Base-by-base conservation (phyloP, 805 yeast genomes). In the Nakazawaea holstii region DNA sequence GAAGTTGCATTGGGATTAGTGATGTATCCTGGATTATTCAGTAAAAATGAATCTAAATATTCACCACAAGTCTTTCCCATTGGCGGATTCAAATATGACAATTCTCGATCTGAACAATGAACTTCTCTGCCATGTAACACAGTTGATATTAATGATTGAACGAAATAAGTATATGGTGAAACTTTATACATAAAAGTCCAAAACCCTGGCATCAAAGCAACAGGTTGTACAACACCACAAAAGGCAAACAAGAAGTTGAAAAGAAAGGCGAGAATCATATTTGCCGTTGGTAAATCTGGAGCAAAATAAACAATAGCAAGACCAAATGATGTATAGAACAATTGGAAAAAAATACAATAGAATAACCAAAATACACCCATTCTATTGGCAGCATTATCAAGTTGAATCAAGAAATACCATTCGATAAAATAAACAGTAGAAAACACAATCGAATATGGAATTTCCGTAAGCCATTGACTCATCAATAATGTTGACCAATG, bases 151-250 rank as follows among this genome's bases (percentile, higher is more conserved):
- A 84, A 69, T 45, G 79, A 70, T 52, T 78, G 80, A 49, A 87
- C 68, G 60, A 83, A 77, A 59, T 87, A 87, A 1, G 92, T 84
- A 64, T 76, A 75, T 10, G 86, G 95, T 26, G 87, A 82, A 20
- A 72, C 73, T 55, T 84, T 76, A 76, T 86, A 82, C 90, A 87
- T 85, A 61, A 84, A 87, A 40, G 77, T 80, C 95, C 95, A 87
- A 70, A 87, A 87, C 1, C 87, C 81, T 10, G 95, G 94, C 82
- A 86, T 75, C 46, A 72, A 65, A 2, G 52, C 36, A 7, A 66
- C 66, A 14, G 82, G 78, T 58, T 82, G 88, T 49, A 81, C 69
- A 48, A 84, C 83, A 68, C 91, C 89, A 61, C 86, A 74, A 68
- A 86, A 85, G 20, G 82, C 68, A 48, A 84, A 72, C 56, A 77